A percentile compares a stretch with the other conserved stretches of the same genome.
Conservation (phyloP, 2,329 filamentous ascomycete species). For the Colletotrichum tropicicola region DNA sequence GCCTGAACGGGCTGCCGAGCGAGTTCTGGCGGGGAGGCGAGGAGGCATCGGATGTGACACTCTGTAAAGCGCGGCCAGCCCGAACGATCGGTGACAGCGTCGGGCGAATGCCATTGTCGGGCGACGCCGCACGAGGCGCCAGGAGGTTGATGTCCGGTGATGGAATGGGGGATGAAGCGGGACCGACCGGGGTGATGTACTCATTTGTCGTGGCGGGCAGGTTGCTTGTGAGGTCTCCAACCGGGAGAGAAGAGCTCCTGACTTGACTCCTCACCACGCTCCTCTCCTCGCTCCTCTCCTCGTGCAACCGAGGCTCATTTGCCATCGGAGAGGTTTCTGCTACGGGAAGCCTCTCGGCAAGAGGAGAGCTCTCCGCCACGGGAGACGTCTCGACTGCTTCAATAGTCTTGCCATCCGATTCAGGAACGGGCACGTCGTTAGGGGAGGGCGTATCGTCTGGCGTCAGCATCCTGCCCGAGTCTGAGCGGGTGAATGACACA, state of each 20-base stretch:
- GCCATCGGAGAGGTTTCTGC: too few species aligned
- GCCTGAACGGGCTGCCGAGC: slow-evolving; percentile 64
- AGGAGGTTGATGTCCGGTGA: slow-evolving; percentile 28
- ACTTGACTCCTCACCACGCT: not conserved
- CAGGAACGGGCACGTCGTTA: slow-evolving; percentile 12
- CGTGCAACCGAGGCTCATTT: not conserved
- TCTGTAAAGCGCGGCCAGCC: slow-evolving; percentile 64
- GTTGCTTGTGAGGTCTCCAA: slow-evolving; percentile 7
- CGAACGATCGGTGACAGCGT: slow-evolving; percentile 67
- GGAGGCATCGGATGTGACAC: slow-evolving; percentile 66
- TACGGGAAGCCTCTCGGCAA: not conserved
- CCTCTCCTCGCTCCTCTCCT: not conserved
- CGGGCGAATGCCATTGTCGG: slow-evolving; percentile 47
- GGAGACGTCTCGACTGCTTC: slow-evolving; percentile 18
- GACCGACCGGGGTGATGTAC: slow-evolving; percentile 47
- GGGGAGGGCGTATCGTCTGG: slow-evolving; percentile 61
- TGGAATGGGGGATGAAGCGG: slow-evolving; percentile 45
- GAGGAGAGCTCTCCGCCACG: not conserved
- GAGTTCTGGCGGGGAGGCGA: slow-evolving; percentile 61
- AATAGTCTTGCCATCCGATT: slow-evolving; percentile 26
- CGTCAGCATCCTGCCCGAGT: slow-evolving; percentile 57
- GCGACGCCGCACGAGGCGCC: slow-evolving; percentile 21
- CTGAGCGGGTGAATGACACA: slow-evolving; percentile 44
- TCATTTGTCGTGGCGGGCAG: slow-evolving; percentile 10
- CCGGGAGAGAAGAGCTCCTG: slow-evolving; percentile 22